A percentile compares a stretch with the other conserved stretches of the same genome.
phyloP scores from a whole-genome alignment of 495 filamentous ascomycete species.

The Sabuloglossum arenarium region DNA sequence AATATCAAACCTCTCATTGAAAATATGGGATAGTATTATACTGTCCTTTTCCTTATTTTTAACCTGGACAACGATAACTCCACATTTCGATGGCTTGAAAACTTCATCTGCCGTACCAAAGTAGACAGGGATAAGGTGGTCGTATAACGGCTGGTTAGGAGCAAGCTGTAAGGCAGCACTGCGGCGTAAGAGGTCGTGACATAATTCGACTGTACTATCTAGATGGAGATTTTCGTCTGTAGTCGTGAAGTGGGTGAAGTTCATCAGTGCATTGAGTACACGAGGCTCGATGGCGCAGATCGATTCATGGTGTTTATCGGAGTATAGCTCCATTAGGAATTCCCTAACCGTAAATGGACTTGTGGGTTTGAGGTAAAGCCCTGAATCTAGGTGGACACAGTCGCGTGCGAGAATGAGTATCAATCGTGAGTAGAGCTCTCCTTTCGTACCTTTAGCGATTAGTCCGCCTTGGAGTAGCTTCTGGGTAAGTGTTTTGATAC shows the following conservation, averaged over 20 bases:
- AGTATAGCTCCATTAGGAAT: background rate
- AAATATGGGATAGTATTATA: too few species aligned
- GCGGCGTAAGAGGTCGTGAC: background rate
- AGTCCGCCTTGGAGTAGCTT: background rate
- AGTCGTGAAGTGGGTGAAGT: background rate
- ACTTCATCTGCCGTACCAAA: background rate
- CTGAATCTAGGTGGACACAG: background rate
- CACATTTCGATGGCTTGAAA: background rate
- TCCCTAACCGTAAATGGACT: background rate
- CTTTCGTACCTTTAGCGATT: background rate
- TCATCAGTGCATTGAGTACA: background rate
- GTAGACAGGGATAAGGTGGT: background rate
- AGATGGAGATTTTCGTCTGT: background rate
- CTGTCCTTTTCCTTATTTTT: background rate
- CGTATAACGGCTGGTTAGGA: background rate
- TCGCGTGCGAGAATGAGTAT: background rate
- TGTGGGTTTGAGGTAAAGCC: background rate
- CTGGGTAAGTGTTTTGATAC: background rate
- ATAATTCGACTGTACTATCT: background rate
- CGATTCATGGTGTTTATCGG: background rate
- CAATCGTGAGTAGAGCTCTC: background rate
- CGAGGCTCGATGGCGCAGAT: background rate
- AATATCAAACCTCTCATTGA: too few species aligned
- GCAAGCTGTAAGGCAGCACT: background rate
- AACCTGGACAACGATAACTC: background rate